Evolutionary conservation across 2,329 filamentous ascomycete species (phyloP), one percentile per base, ranked within the genome.

Genomic region (Pseudogymnoascus sp.): DNA sequence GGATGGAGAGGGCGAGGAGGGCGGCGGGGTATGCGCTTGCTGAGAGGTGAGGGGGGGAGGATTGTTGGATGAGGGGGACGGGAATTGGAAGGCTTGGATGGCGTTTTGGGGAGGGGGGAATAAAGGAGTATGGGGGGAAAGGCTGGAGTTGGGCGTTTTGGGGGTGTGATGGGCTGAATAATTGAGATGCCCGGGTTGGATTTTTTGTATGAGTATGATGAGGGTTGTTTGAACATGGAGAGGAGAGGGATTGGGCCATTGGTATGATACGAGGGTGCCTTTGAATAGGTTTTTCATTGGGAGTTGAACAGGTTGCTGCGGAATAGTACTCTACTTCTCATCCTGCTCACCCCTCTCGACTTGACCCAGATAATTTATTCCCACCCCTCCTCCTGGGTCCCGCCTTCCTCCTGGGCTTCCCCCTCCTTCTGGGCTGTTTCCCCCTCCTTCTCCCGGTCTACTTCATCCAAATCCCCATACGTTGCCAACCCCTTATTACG

Each of bases 1-100:
- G 79, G 73, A 87, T 87, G 82, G 85, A 88, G 77, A 79, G 85
- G 73, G 85, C 86, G 64, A 77, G 82, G 65, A 79, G 82, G 15
- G 85, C 84, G 13, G 73, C 70, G 62, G 67, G 65, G n/a, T 73
- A 73, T 69, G 67, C 73, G n/a, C 33, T 64, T 31, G 53, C 56
- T 11, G 63, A 59, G 60, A 46, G 42, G 50, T 26, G n/a, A 37
- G n/a, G n/a, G 4, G 9, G 19, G 33, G 15, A 15, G 38, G 33
- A 21, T n/a, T n/a, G n/a, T n/a, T n/a, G n/a, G n/a, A n/a, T n/a
- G n/a, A n/a, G n/a, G n/a, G n/a, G n/a, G n/a, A n/a, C n/a, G n/a
- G n/a, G 37, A 37, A 17, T 44, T 29, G 15, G 38, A 59, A 50
- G 21, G 10, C 4, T 50, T 15, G 23, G 23, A 50, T 7, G 29